Conservation (phyloP, 225 moss, liverwort and hornwort genomes). For the Bryoerythrophyllum caledonicum region DNA sequence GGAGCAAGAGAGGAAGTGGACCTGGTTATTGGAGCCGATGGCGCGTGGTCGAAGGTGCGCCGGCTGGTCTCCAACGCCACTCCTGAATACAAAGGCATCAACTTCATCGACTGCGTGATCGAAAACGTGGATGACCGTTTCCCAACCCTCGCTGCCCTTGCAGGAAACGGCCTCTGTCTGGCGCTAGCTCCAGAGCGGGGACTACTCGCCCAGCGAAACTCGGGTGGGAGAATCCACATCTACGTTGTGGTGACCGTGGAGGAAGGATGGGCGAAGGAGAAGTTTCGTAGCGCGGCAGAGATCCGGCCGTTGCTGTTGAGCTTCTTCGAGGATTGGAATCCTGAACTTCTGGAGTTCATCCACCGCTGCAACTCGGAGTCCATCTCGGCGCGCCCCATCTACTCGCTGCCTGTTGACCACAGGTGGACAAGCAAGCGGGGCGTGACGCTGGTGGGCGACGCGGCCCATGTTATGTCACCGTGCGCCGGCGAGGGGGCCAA, state of each 20-base stretch:
- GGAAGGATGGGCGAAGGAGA: not conserved
- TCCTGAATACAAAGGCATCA: not conserved
- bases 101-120: not conserved
- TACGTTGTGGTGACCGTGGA: not conserved
- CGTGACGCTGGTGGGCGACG: constrained; percentile 3
- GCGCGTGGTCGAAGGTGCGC: constrained; percentile 18
- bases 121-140: not conserved
- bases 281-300: not conserved
- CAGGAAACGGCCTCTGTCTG: not conserved
- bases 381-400: constrained; percentile 7
- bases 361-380: not conserved
- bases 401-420: not conserved
- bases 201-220: not conserved
- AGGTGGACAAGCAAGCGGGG: not conserved
- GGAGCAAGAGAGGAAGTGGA: not conserved
- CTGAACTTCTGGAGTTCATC: not conserved
- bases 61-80: not conserved
- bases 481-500: constrained; percentile 8
- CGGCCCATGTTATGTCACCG: constrained; percentile 10
- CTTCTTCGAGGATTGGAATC: not conserved
- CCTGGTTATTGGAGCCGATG: constrained; percentile 12
- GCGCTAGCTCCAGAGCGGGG: not conserved
- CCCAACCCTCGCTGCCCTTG: not conserved
- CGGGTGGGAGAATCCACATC: not conserved
- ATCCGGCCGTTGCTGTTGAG: not conserved